Conservation (phyloP, 257 asterid species). For the Verbascum thapsus region DNA sequence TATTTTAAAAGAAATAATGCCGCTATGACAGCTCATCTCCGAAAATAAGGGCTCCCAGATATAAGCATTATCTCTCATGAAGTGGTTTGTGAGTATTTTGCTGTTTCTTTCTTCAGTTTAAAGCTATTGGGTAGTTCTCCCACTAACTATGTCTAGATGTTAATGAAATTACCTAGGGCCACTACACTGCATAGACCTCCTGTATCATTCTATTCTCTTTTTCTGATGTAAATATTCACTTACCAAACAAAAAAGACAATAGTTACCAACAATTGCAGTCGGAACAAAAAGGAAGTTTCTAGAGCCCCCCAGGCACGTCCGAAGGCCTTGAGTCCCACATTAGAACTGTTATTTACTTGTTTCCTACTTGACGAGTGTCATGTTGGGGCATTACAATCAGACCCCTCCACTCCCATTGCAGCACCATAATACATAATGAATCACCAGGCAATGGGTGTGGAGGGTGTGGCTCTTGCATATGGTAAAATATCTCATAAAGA, state of each 20-base stretch:
- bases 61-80: conserved; percentile 10
- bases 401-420: conserved; percentile 1
- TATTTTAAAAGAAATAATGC: conserved; percentile 6
- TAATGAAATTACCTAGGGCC: background rate
- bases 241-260: background rate
- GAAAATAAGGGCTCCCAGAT: conserved; percentile 13
- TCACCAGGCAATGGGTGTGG: background rate
- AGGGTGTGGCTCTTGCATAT: conserved; percentile 1
- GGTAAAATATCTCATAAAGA: background rate
- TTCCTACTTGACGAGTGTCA: background rate
- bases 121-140: background rate
- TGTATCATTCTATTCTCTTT: conserved; percentile 1
- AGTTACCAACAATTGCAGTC: background rate
- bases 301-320: background rate
- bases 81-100: conserved; percentile 17
- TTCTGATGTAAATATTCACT: background rate
- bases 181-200: background rate
- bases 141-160: background rate
- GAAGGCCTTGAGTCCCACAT: background rate
- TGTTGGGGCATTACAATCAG: background rate
- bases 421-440: conserved; percentile 11
- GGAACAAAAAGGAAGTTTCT: background rate
- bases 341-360: conserved; percentile 7
- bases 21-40: conserved; percentile 2
- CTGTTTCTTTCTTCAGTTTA: background rate